Conservation (phyloP, 805 yeast species). For the Kodamaea restingae region DNA sequence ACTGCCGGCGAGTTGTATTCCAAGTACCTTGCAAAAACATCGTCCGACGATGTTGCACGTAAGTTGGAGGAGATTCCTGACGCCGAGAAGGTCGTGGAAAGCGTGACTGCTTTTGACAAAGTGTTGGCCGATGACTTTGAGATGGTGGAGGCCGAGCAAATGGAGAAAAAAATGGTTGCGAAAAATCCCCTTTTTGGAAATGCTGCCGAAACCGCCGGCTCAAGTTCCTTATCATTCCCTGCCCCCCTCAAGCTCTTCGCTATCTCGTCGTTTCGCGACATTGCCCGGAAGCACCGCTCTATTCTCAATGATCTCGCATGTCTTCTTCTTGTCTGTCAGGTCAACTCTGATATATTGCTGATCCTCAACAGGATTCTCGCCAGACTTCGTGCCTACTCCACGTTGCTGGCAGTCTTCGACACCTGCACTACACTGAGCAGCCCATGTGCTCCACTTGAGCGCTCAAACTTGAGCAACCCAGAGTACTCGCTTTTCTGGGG, state of each 20-base stretch:
- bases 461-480: constrained; percentile 10
- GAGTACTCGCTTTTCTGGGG: constrained; percentile 32
- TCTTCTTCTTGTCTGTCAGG: constrained; percentile 32
- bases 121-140: constrained; percentile 9
- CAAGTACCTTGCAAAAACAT: constrained; percentile 21
- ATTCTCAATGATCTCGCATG: constrained; percentile 27
- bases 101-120: constrained; percentile 6
- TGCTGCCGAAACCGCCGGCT: no score
- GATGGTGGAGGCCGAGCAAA: constrained; percentile 1
- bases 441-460: not conserved
- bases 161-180: no score
- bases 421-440: constrained; percentile 18
- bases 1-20: constrained; percentile 23
- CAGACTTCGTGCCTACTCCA: constrained; percentile 23
- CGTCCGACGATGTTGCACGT: constrained; percentile 17
- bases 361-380: constrained; percentile 21
- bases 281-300: constrained; percentile 25
- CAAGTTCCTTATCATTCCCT: constrained; percentile 7
- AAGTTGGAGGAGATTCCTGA: not conserved
- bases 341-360: constrained; percentile 22
- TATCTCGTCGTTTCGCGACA: constrained; percentile 24
- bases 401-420: constrained; percentile 23
- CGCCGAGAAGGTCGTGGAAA: not conserved
- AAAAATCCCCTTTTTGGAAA: no score
- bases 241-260: constrained; percentile 21